Conservation (phyloP, 192 early-diverging fungal species). For the Entophlyctis helioformis region DNA sequence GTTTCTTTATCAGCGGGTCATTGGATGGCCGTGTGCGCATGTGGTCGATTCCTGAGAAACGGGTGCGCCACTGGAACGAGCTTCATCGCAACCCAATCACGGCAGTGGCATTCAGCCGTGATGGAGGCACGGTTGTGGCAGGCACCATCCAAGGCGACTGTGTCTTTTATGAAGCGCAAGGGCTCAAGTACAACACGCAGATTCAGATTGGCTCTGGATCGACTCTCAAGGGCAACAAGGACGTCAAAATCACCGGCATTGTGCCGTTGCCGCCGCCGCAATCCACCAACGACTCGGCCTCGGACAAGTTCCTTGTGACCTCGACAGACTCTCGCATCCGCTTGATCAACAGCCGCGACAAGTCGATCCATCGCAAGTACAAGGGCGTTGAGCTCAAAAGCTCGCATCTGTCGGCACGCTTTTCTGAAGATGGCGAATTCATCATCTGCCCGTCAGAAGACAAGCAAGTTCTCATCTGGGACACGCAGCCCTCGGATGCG, state of each 20-base stretch:
- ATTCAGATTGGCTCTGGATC: conserved; percentile 57
- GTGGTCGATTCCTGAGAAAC: conserved; percentile 73
- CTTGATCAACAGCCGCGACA: conserved; percentile 65
- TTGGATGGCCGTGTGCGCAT: conserved; percentile 67
- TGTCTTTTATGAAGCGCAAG: conserved; percentile 74
- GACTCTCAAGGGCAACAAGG: conserved; percentile 42
- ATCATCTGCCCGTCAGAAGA: conserved; percentile 80
- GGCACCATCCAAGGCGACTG: conserved; percentile 68
- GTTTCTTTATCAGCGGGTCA: conserved; percentile 68
- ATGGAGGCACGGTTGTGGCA: conserved; percentile 58
- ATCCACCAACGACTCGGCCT: too few species aligned
- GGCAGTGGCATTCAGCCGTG: conserved; percentile 62
- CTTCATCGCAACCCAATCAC: conserved; percentile 71
- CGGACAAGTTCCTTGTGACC: conserved; percentile 58
- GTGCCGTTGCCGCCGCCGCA: conserved; percentile 36
- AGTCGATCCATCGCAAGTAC: conserved; percentile 66
- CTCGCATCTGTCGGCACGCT: conserved; percentile 61
- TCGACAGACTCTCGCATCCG: conserved; percentile 75
- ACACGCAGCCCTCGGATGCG: too few species aligned
- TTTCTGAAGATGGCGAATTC: conserved; percentile 64
- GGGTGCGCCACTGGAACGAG: conserved; percentile 65
- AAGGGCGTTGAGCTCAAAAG: conserved; percentile 62
- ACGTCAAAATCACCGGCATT: conserved; percentile 76
- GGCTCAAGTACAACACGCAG: conserved; percentile 72
- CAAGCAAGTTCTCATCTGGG: conserved; percentile 62